These are phyloP conservation scores for Parmelia sp. DNA, from an alignment of 495 filamentous ascomycete genomes.

Conservation along the genomic window DNA sequence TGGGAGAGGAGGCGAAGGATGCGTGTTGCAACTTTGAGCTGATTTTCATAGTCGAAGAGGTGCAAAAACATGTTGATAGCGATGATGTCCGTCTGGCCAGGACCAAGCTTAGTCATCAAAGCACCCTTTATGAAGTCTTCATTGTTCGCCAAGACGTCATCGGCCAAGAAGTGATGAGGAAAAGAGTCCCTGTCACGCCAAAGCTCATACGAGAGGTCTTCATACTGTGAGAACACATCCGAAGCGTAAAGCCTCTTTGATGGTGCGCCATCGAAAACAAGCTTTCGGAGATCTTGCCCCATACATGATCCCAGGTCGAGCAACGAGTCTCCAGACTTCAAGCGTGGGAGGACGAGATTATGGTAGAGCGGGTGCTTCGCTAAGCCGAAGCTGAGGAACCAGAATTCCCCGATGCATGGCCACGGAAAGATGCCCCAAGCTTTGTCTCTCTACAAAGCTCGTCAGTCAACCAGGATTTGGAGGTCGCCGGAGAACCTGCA, in stretches of 20 bases:
- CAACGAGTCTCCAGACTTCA: constrained; percentile 21
- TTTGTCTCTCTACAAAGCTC: constrained; percentile 22
- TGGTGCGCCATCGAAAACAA: constrained; percentile 26
- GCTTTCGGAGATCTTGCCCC: constrained; percentile 30
- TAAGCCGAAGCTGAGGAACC: constrained; percentile 33
- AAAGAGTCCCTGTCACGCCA: constrained; percentile 23
- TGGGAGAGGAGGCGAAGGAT: constrained; percentile 26
- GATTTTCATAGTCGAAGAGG: constrained; percentile 27
- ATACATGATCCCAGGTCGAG: constrained; percentile 29
- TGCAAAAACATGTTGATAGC: constrained; percentile 29
- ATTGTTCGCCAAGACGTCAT: constrained; percentile 26
- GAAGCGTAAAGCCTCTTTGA: constrained; percentile 23
- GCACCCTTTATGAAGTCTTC: constrained; percentile 19
- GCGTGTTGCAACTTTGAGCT: constrained; percentile 24
- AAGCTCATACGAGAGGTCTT: constrained; percentile 25
- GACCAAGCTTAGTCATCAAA: constrained; percentile 24
- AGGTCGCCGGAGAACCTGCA: not conserved
- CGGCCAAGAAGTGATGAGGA: constrained; percentile 23
- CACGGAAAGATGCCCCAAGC: constrained; percentile 30
- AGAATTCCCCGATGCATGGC: constrained; percentile 42
- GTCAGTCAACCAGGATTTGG: not conserved
- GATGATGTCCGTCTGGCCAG: constrained; percentile 25
- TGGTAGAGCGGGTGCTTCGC: constrained; percentile 27
- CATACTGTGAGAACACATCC: constrained; percentile 26
- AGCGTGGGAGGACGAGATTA: constrained; percentile 23